Percentiles rank a stretch among this genome's conserved stretches.
Conservation (phyloP, 176 grass and related monocot genomes). For the Poa annua region DNA sequence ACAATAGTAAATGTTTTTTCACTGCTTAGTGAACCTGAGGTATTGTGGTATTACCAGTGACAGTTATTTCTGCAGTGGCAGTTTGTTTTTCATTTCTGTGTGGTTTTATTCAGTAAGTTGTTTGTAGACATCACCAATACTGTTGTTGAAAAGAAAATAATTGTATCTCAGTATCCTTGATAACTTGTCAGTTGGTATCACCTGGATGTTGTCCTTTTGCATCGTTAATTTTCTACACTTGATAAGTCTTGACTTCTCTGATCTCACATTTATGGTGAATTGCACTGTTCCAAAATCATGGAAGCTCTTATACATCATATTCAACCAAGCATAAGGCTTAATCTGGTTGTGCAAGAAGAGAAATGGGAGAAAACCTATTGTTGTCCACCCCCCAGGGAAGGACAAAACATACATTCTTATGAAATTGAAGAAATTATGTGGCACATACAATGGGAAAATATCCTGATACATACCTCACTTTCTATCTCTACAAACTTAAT, state of each 20-base stretch:
- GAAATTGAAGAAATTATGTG: neutral
- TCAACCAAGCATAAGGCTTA: neutral
- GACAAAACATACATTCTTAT: slow-evolving; percentile 1
- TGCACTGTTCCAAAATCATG: neutral
- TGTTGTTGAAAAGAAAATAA: slow-evolving; percentile 16
- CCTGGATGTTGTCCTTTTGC: neutral
- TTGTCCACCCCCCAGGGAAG: neutral
- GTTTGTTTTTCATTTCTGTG: slow-evolving; percentile 8
- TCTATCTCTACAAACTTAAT: neutral
- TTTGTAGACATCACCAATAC: slow-evolving; percentile 7
- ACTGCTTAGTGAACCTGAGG: slow-evolving; percentile 3
- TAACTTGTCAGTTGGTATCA: neutral
- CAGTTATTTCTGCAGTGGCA: neutral
- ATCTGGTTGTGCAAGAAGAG: neutral
- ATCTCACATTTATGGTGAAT: slow-evolving; percentile 20
- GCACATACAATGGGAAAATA: neutral
- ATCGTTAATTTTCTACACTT: neutral
- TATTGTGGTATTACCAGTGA: neutral
- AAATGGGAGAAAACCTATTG: neutral
- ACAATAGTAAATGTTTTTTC: neutral
- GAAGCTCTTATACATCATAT: neutral
- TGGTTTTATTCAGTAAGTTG: slow-evolving; percentile 18
- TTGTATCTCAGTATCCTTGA: neutral
- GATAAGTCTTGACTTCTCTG: slow-evolving; percentile 29
- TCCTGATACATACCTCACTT: neutral